phyloP scores from a whole-genome alignment of 2,329 filamentous ascomycete genomes.

The Clonostachys sp. region DNA sequence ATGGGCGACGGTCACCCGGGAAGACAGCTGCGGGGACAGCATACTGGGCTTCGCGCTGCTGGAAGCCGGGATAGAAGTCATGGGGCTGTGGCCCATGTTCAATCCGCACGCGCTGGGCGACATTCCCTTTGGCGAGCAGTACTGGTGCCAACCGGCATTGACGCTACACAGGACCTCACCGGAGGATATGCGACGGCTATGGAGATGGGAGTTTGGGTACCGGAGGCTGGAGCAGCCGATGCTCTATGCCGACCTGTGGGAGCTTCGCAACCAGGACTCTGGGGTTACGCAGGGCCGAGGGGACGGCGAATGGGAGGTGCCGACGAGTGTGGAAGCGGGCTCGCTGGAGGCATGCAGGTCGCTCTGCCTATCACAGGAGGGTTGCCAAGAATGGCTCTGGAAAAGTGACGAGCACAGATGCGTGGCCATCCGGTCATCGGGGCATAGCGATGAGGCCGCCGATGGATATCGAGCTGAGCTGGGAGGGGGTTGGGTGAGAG shows the following conservation, averaged over 20 bases:
- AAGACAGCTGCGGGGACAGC: conserved; percentile 49
- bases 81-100: conserved; percentile 44
- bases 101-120: conserved; percentile 43
- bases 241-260: conserved; percentile 28
- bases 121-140: conserved; percentile 36
- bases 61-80: conserved; percentile 35
- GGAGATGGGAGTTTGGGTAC: conserved; percentile 35
- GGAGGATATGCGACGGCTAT: conserved; percentile 41
- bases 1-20: conserved; percentile 31
- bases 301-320: conserved; percentile 15
- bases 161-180: conserved; percentile 42
- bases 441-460: conserved; percentile 13
- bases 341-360: conserved; percentile 18
- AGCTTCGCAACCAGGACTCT: conserved; percentile 23
- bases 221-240: conserved; percentile 24
- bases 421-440: conserved; percentile 16
- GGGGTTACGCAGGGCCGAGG: conserved; percentile 21
- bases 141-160: conserved; percentile 46
- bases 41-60: conserved; percentile 41
- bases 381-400: conserved; percentile 23
- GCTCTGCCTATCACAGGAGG: conserved; percentile 13
- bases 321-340: conserved; percentile 13
- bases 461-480: not conserved
- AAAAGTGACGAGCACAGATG: conserved; percentile 18
- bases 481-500: not conserved